Evolutionary conservation across 805 yeast species (phyloP).

Genomic region (Barnettozyma botsteinii): DNA sequence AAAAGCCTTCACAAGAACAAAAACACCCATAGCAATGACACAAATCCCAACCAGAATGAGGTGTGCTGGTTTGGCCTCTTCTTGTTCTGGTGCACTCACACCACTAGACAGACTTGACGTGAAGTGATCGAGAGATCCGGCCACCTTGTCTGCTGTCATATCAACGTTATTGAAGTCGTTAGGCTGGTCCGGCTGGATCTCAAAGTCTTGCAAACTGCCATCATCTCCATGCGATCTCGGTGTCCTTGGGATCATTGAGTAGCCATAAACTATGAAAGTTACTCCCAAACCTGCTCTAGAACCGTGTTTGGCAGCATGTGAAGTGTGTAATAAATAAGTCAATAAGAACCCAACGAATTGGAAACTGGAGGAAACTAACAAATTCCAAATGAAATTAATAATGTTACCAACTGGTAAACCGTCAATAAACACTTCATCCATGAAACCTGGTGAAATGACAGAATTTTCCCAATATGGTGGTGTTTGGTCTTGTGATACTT

Average conservation of each 20-base stretch:
- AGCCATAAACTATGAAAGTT: slow-evolving; percentile 71
- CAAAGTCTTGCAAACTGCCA: slow-evolving; percentile 22
- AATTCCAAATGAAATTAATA: slow-evolving; percentile 87
- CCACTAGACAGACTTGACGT: slow-evolving; percentile 20
- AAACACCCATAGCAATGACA: slow-evolving; percentile 61
- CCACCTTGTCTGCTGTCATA: slow-evolving; percentile 26
- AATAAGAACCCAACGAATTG: slow-evolving; percentile 90
- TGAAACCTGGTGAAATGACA: slow-evolving; percentile 65
- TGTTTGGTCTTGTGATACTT: slow-evolving; percentile 87
- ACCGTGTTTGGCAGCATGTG: slow-evolving; percentile 96
- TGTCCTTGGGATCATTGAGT: slow-evolving; percentile 44
- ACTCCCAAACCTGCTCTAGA: slow-evolving; percentile 88
- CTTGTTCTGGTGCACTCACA: slow-evolving; percentile 12
- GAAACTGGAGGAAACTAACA: slow-evolving; percentile 82
- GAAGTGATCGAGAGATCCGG: slow-evolving; percentile 24
- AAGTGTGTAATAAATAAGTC: slow-evolving; percentile 87
- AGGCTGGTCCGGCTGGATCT: slow-evolving; percentile 53
- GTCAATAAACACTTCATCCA: slow-evolving; percentile 87
- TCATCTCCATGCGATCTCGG: slow-evolving; percentile 24
- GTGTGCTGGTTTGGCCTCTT: slow-evolving; percentile 1
- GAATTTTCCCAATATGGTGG: slow-evolving; percentile 98
- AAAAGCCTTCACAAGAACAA: slow-evolving; percentile 61
- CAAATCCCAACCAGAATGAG: slow-evolving; percentile 46
- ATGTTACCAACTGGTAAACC: slow-evolving; percentile 93
- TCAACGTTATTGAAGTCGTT: slow-evolving; percentile 35